phyloP scores from a whole-genome alignment of 768 basidiomycete genomes.

The Mycena haematopus region DNA sequence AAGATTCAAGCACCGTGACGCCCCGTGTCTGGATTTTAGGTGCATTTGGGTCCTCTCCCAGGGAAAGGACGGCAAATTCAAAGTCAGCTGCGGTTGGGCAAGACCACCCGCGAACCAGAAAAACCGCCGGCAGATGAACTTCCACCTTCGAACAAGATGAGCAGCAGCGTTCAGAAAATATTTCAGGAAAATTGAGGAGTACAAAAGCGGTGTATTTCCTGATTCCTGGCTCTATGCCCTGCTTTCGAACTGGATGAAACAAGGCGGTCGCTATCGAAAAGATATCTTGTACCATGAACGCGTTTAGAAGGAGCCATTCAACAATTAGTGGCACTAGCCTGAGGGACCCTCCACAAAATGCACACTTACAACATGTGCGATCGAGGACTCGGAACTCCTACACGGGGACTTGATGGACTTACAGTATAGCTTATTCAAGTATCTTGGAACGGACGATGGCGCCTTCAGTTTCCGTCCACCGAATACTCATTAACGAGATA shows the following conservation, averaged over 20 bases:
- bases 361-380: conserved; percentile 35
- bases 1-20: background rate
- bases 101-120: conserved; percentile 46
- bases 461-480: conserved; percentile 39
- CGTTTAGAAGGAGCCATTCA: conserved; percentile 41
- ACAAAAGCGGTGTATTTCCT: conserved; percentile 29
- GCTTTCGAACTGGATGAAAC: conserved; percentile 36
- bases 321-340: conserved; percentile 49
- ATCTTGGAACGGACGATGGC: conserved; percentile 36
- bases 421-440: conserved; percentile 47
- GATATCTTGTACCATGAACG: conserved; percentile 43
- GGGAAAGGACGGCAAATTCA: conserved; percentile 51
- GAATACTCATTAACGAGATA: conserved; percentile 48
- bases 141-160: conserved; percentile 40
- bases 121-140: conserved; percentile 36
- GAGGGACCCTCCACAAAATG: conserved; percentile 50
- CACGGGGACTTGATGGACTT: conserved; percentile 9
- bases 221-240: conserved; percentile 37
- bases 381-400: background rate
- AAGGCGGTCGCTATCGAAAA: conserved; percentile 40
- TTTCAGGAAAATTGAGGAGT: background rate
- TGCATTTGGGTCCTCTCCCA: conserved; percentile 45
- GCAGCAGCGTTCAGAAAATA: background rate
- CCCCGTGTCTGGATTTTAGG: conserved; percentile 45
- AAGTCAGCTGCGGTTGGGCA: conserved; percentile 51